Percentiles rank a stretch among this genome's conserved stretches.
These are phyloP conservation scores for Acer campestre DNA, from an alignment of 345 rosid genomes.

Conservation along the genomic window DNA sequence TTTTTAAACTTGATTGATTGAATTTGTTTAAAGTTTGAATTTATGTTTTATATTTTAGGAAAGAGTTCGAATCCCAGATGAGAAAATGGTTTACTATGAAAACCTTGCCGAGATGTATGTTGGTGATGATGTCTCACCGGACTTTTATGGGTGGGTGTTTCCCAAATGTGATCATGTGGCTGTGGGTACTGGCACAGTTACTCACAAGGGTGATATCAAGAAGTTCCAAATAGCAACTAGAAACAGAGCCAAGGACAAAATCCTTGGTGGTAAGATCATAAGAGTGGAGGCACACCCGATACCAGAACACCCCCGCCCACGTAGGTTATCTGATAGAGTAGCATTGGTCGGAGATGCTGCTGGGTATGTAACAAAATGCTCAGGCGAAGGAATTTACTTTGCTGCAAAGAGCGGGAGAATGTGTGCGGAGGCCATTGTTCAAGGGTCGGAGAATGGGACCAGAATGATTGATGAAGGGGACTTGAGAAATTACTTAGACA, in stretches of 20 bases:
- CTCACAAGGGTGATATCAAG: conserved; percentile 93
- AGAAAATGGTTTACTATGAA: conserved; percentile 87
- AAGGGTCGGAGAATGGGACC: conserved; percentile 80
- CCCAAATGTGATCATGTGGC: conserved; percentile 98
- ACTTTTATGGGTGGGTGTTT: conserved; percentile 96
- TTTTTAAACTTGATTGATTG: too few relatives aligned
- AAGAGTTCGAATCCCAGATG: conserved; percentile 79
- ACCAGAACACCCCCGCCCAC: conserved; percentile 87
- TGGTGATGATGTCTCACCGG: conserved; percentile 93
- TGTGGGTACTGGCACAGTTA: conserved; percentile 92
- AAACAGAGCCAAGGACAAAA: conserved; percentile 90
- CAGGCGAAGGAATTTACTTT: conserved; percentile 88
- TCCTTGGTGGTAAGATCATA: conserved; percentile 83
- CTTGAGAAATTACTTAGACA: conserved; percentile 89
- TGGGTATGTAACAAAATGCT: conserved; percentile 90
- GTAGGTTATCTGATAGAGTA: conserved; percentile 64
- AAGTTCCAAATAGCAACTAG: conserved; percentile 85
- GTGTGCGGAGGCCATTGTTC: conserved; percentile 91
- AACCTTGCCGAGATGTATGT: conserved; percentile 94
- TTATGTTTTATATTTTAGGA: conserved; percentile 2
- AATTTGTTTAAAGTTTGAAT: too few relatives aligned
- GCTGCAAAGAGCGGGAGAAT: conserved; percentile 96
- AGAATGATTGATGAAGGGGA: conserved; percentile 89
- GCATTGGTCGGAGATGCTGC: conserved; percentile 92
- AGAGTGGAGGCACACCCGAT: conserved; percentile 94